Evolutionary conservation across 805 yeast species (phyloP), one percentile per base, ranked within the genome.

Genomic region (Suhomyces faveliae): DNA sequence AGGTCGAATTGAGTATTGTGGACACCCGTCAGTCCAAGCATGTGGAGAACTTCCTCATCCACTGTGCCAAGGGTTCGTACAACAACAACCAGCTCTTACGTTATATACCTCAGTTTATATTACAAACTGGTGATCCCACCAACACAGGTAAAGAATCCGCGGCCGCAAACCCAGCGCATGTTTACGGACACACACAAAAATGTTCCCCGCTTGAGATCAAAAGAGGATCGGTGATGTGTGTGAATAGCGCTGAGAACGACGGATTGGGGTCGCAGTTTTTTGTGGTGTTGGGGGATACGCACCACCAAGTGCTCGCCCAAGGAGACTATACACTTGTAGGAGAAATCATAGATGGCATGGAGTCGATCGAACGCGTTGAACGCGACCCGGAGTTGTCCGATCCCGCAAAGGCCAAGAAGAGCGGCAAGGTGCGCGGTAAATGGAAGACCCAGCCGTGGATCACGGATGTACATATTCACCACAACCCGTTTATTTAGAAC

Each of bases 41-140:
- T 48, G 46, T 49, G 8, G 58, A 55, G 39, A 59, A 58, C 51
- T 58, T 59, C 43, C 20, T 59, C 9, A 49, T 60, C 23, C 62
- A 59, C 49, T 55, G 60, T 24, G 63, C 63, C n/a, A 51, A 35
- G 11, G 62, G 62, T 4, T 41, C 54, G 15, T 59, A 58, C 49
- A 27, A 46, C 21, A 35, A 45, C 17, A 53, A 51, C 35, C 37
- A 38, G 19, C 47, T 60, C 17, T 42, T 60, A 25, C 43, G 61
- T 38, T 58, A 54, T 40, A 50, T 60, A 13, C 55, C 59, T 5
- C 46, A 45, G 5, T 56, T 60, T 35, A 57, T 60, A 8, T 35
- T 60, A 20, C 63, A 60, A 33, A 51, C 59, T 2, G 63, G 63
- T n/a, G 61, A 59, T 37, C 53, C 60, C 7, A 42, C 55, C 17